Percentiles rank a stretch among this genome's conserved stretches.
These are phyloP conservation scores for Eremothecium coryli DNA, from an alignment of 1,139 yeast genomes.

Conservation along the genomic window DNA sequence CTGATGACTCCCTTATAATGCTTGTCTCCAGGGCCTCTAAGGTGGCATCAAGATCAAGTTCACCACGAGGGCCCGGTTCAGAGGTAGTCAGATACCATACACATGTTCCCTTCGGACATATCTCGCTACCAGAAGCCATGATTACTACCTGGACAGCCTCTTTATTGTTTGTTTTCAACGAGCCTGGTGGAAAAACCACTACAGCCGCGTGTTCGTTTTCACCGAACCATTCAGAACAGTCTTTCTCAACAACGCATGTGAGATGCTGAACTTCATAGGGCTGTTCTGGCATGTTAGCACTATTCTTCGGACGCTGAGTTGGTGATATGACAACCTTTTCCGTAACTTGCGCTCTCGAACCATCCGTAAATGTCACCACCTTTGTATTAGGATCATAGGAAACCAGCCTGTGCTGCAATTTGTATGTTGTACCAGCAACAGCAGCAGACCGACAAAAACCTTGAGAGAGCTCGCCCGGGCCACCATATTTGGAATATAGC, in stretches of 20 bases:
- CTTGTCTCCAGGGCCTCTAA: conserved; percentile 69
- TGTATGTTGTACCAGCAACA: conserved; percentile 93
- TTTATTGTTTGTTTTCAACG: conserved; percentile 57
- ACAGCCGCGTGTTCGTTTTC: conserved; percentile 77
- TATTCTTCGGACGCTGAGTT: conserved; percentile 50
- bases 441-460: conserved; percentile 98
- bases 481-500: conserved; percentile 85
- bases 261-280: conserved; percentile 57
- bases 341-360: conserved; percentile 59
- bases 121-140: conserved; percentile 83
- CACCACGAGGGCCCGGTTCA: conserved; percentile 63
- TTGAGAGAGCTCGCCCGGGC: conserved; percentile 92
- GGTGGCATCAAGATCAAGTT: conserved; percentile 72
- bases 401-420: conserved; percentile 56
- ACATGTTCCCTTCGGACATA: conserved; percentile 80
- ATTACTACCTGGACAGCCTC: conserved; percentile 78
- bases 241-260: conserved; percentile 74
- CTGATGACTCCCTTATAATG: conserved; percentile 67
- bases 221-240: conserved; percentile 86
- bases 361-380: conserved; percentile 68
- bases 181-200: conserved; percentile 88
- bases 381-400: conserved; percentile 58
- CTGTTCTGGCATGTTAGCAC: conserved; percentile 33
- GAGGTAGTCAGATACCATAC: conserved; percentile 83
- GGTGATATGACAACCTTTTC: conserved; percentile 71